phyloP scores from a whole-genome alignment of 148 eudicot genomes.

The Arbutus unedo region DNA sequence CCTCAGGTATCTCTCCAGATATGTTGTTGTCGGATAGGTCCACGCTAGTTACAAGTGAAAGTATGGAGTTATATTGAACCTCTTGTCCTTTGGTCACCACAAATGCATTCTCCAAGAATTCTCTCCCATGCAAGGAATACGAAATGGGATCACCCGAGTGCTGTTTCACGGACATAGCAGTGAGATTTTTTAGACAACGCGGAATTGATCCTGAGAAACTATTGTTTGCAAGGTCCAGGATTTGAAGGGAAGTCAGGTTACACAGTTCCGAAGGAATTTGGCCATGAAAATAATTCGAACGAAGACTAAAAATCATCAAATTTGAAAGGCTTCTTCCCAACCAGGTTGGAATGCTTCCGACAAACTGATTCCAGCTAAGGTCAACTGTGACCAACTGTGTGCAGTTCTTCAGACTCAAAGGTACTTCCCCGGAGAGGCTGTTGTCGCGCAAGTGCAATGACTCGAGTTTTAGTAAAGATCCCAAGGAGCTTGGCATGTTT shows the following conservation, averaged over 20 bases:
- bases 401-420: slow-evolving; percentile 10
- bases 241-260: slow-evolving; percentile 13
- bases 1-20: slow-evolving; percentile 2
- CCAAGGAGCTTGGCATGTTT: slow-evolving; percentile 24
- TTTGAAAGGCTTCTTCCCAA: slow-evolving; percentile 2
- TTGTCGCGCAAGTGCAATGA: slow-evolving; percentile 23
- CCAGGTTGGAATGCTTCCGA: slow-evolving; percentile 23
- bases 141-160: background rate
- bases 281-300: slow-evolving; percentile 5
- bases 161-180: slow-evolving; percentile 7
- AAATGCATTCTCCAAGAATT: background rate
- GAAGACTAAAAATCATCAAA: background rate
- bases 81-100: slow-evolving; percentile 14
- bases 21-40: slow-evolving; percentile 24
- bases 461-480: background rate
- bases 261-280: slow-evolving; percentile 12
- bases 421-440: slow-evolving; percentile 23
- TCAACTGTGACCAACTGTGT: slow-evolving; percentile 1
- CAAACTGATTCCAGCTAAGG: slow-evolving; percentile 15
- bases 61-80: slow-evolving; percentile 10
- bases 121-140: background rate
- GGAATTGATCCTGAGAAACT: slow-evolving; percentile 10
- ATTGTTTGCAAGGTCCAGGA: slow-evolving; percentile 18
- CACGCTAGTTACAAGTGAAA: slow-evolving; percentile 7
- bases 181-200: slow-evolving; percentile 10